These are phyloP conservation scores for Cicer judaicum DNA, from an alignment of 306 rosid genomes.

Conservation along the genomic window DNA sequence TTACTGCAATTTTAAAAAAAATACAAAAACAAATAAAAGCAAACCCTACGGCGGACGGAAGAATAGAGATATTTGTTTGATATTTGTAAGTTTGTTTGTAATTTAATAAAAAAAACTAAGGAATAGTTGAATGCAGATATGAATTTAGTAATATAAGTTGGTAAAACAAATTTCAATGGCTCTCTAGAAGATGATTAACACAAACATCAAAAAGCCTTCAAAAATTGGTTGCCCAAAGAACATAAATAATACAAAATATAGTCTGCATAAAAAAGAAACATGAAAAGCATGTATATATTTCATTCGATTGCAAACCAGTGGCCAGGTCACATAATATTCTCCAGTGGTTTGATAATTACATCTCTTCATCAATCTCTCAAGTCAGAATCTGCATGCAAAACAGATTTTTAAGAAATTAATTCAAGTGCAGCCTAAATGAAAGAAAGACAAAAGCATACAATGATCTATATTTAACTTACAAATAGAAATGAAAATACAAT, in stretches of 20 bases:
- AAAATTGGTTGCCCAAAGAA: slow-evolving; percentile 28
- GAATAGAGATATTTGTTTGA: no score
- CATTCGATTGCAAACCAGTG: slow-evolving; percentile 21
- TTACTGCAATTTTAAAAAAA: no score
- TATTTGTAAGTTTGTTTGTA: no score
- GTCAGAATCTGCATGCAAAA: slow-evolving; percentile 42
- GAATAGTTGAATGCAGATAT: no score
- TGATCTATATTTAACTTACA: slow-evolving; percentile 44
- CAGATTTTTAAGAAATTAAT: slow-evolving; percentile 30
- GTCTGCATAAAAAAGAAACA: slow-evolving; percentile 31
- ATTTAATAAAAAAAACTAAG: no score
- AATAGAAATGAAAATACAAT: slow-evolving; percentile 16
- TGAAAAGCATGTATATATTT: slow-evolving; percentile 29
- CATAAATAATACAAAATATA: slow-evolving; percentile 3
- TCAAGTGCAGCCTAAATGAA: slow-evolving; percentile 7
- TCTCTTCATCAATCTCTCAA: slow-evolving; percentile 37
- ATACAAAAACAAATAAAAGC: no score
- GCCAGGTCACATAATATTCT: slow-evolving; percentile 22
- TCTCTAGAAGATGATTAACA: neutral
- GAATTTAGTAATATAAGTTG: no score
- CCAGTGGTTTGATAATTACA: slow-evolving; percentile 28
- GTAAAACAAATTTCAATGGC: no score
- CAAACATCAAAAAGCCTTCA: slow-evolving; percentile 3
- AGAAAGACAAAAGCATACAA: slow-evolving; percentile 23
- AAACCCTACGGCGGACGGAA: no score